These are phyloP conservation scores for Suhomyces sp. DNA, from an alignment of 805 yeast genomes.

Conservation along the genomic window DNA sequence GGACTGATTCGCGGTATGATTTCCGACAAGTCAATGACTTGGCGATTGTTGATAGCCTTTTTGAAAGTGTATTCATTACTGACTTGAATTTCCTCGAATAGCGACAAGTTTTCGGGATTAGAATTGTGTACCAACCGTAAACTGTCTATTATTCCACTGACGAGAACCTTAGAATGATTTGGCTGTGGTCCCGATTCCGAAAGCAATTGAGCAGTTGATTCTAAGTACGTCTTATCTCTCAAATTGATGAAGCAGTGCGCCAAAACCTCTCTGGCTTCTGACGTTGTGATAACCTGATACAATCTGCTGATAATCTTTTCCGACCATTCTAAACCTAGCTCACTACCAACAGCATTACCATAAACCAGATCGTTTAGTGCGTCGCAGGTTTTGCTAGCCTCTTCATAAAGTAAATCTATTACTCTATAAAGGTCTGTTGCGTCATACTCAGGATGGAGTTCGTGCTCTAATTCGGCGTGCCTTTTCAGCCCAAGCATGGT, in stretches of 20 bases:
- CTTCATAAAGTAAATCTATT: slow-evolving; percentile 6
- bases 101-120: slow-evolving; percentile 12
- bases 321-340: slow-evolving; percentile 35
- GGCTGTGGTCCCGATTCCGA: not conserved
- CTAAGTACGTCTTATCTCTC: slow-evolving; percentile 14
- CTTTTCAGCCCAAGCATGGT: slow-evolving; percentile 46
- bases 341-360: slow-evolving; percentile 13
- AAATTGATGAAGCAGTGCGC: slow-evolving; percentile 52
- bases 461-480: slow-evolving; percentile 48
- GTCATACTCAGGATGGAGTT: slow-evolving; percentile 40
- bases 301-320: slow-evolving; percentile 41
- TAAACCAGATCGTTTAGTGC: not conserved
- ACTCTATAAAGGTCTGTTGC: slow-evolving; percentile 6
- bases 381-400: not conserved
- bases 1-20: slow-evolving; percentile 16
- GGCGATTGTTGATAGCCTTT: slow-evolving; percentile 16
- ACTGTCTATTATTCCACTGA: slow-evolving; percentile 67
- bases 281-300: slow-evolving; percentile 38
- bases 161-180: slow-evolving; percentile 28
- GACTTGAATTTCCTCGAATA: slow-evolving; percentile 25
- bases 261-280: slow-evolving; percentile 61
- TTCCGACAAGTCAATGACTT: slow-evolving; percentile 22
- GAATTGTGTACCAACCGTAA: slow-evolving; percentile 20
- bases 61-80: slow-evolving; percentile 13
- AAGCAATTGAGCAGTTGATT: slow-evolving; percentile 1